These are phyloP conservation scores for Leccinellum albellum DNA, from an alignment of 768 basidiomycete genomes.

Conservation along the genomic window DNA sequence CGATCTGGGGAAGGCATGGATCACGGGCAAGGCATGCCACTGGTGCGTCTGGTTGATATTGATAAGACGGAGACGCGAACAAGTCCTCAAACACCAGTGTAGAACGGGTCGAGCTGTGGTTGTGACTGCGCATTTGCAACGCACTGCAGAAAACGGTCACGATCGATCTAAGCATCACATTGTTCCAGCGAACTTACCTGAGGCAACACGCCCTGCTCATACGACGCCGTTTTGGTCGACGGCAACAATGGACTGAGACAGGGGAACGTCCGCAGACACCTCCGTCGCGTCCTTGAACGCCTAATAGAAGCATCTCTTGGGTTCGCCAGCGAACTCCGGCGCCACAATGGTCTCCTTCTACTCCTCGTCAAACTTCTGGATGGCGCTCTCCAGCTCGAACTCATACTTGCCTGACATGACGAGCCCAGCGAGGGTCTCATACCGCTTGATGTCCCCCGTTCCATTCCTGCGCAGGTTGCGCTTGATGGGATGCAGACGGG, in stretches of 20 bases:
- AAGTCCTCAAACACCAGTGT: not conserved
- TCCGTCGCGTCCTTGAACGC: not conserved
- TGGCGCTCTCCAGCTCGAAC: conserved; percentile 43
- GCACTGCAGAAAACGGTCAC: conserved; percentile 9
- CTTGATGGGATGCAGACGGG: conserved; percentile 43
- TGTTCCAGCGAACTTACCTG: conserved; percentile 12
- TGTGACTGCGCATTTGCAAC: not conserved
- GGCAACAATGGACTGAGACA: conserved; percentile 32
- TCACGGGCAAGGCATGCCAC: not conserved
- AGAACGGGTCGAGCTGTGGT: not conserved
- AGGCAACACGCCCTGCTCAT: not conserved
- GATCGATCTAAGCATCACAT: not conserved
- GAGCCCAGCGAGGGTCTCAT: conserved; percentile 47
- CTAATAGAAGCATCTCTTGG: not conserved
- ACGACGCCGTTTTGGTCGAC: conserved; percentile 6
- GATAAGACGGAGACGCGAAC: not conserved
- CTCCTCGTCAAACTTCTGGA: conserved; percentile 32
- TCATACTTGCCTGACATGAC: conserved; percentile 50
- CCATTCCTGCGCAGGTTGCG: conserved; percentile 53
- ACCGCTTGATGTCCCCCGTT: conserved; percentile 44
- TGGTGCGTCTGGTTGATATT: not conserved
- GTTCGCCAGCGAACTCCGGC: not conserved
- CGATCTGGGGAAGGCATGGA: conserved; percentile 1
- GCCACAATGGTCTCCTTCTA: not conserved
- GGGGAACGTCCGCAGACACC: conserved; percentile 10